Evolutionary conservation across 495 filamentous ascomycete species (phyloP).

Genomic region (Penicillium argentinense): DNA sequence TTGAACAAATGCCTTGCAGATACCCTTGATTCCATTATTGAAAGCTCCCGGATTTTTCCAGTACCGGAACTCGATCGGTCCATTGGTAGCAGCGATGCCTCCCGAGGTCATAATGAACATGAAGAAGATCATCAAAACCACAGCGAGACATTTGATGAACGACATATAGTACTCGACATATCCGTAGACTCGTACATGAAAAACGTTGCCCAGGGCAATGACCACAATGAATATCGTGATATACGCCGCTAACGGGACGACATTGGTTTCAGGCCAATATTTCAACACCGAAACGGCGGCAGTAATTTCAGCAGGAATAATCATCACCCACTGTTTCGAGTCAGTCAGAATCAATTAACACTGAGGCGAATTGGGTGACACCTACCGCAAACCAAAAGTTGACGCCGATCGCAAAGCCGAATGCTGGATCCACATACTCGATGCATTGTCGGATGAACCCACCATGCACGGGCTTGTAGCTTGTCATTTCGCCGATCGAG

Average conservation of each 20-base stretch:
- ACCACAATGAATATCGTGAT: slow-evolving; percentile 28
- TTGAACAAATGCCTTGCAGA: slow-evolving; percentile 30
- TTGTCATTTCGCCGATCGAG: slow-evolving; percentile 33
- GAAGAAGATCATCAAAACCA: slow-evolving; percentile 32
- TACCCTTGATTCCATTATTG: slow-evolving; percentile 34
- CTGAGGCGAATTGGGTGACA: not conserved
- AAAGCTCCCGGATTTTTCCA: slow-evolving; percentile 31
- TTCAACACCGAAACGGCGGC: slow-evolving; percentile 27
- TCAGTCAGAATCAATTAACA: not conserved
- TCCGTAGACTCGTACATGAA: slow-evolving; percentile 27
- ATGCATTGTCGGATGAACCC: slow-evolving; percentile 31
- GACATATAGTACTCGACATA: slow-evolving; percentile 33
- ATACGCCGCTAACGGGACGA: slow-evolving; percentile 25
- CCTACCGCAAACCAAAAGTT: slow-evolving; percentile 34
- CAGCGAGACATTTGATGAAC: slow-evolving; percentile 26
- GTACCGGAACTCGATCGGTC: slow-evolving; percentile 27
- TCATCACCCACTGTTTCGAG: slow-evolving; percentile 30
- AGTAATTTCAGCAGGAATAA: slow-evolving; percentile 32
- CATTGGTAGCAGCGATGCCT: slow-evolving; percentile 26
- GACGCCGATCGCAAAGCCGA: slow-evolving; percentile 30
- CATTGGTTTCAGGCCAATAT: slow-evolving; percentile 28
- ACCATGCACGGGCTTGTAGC: slow-evolving; percentile 31
- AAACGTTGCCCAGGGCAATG: slow-evolving; percentile 21
- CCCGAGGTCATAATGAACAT: slow-evolving; percentile 36
- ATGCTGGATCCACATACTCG: slow-evolving; percentile 31